Percentiles rank a stretch among this genome's conserved stretches.
Conservation (phyloP, 345 rosid species). For the Melaleuca quinquenervia region DNA sequence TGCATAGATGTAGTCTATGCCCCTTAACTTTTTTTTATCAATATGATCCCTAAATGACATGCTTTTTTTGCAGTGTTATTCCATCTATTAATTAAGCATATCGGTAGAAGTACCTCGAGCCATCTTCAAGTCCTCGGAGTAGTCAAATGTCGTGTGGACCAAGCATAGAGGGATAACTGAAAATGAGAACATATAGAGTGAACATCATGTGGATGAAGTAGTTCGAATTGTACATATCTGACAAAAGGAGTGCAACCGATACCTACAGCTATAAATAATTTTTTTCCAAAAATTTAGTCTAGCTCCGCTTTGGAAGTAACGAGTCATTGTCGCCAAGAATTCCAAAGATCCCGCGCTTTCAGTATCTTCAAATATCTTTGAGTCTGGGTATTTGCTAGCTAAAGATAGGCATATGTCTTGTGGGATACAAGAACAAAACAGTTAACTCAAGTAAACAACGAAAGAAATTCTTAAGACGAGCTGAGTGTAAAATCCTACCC, state of each 20-base stretch:
- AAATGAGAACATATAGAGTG: too few species aligned
- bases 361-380: fast-evolving
- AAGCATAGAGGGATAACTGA: too few species aligned
- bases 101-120: too few species aligned
- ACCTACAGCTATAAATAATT: background rate
- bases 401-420: background rate
- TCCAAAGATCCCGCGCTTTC: fast-evolving
- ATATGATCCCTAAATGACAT: too few species aligned
- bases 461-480: background rate
- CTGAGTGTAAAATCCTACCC: background rate
- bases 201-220: background rate
- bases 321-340: background rate
- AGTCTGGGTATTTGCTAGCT: fast-evolving
- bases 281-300: background rate
- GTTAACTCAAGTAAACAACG: background rate
- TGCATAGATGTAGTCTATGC: too few species aligned
- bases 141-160: too few species aligned
- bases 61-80: too few species aligned
- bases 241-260: background rate
- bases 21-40: too few species aligned
- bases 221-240: too few species aligned
- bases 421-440: background rate
- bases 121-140: too few species aligned
- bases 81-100: too few species aligned
- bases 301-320: background rate